Conservation (phyloP, 2,329 filamentous ascomycete genomes). For the Beauveria pseudobassiana region DNA sequence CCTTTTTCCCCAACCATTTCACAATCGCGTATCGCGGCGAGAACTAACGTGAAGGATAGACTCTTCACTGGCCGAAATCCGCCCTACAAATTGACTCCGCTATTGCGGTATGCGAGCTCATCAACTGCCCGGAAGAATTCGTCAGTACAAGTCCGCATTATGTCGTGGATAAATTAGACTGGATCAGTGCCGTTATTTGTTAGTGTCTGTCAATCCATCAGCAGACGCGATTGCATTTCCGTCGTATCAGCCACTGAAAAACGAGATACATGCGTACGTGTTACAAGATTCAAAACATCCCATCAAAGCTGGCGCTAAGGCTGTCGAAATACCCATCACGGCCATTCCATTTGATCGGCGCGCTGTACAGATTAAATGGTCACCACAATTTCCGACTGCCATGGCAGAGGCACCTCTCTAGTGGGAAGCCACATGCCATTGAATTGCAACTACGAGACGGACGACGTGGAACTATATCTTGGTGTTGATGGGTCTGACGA, state of each 20-base stretch:
- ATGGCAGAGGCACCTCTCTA: not conserved
- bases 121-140: constrained; percentile 64
- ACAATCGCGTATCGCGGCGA: too few relatives aligned
- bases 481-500: not conserved
- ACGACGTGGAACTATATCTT: not conserved
- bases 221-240: constrained; percentile 7
- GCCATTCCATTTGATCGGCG: constrained; percentile 17
- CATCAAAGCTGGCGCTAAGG: not conserved
- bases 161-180: constrained; percentile 69
- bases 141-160: constrained; percentile 49
- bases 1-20: too few relatives aligned
- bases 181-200: constrained; percentile 89
- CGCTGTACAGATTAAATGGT: not conserved
- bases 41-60: not conserved
- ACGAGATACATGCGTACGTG: constrained; percentile 16
- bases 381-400: too few relatives aligned
- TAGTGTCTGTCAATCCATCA: constrained; percentile 35
- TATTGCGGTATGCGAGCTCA: constrained; percentile 75
- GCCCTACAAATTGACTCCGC: constrained; percentile 50
- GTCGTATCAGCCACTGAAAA: constrained; percentile 10
- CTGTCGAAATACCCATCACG: constrained; percentile 19
- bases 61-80: constrained; percentile 57
- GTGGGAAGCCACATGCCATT: not conserved
- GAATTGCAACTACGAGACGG: not conserved
- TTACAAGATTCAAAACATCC: constrained; percentile 19